These are phyloP conservation scores for Eremothecium cymbalariae DNA, from an alignment of 1,139 yeast genomes.

Conservation along the genomic window DNA sequence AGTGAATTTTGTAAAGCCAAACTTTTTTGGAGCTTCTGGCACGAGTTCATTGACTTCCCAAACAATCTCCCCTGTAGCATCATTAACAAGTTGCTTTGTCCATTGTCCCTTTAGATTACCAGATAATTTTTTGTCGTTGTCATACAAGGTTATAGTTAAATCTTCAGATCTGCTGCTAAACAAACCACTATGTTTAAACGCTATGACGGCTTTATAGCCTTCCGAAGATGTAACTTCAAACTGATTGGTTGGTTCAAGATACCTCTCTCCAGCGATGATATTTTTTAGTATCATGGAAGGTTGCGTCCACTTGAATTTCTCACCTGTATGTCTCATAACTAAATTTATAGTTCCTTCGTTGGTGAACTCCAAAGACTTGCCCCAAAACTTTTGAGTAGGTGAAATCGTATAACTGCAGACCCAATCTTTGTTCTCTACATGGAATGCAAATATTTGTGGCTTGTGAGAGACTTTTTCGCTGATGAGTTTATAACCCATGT, in stretches of 20 bases:
- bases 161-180: conserved; percentile 91
- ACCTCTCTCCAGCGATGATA: conserved; percentile 89
- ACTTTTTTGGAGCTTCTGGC: conserved; percentile 51
- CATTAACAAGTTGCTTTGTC: conserved; percentile 25
- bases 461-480: conserved; percentile 77
- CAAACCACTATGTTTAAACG: conserved; percentile 58
- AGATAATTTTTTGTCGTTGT: conserved; percentile 30
- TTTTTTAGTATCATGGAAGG: conserved; percentile 80
- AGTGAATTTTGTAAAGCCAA: conserved; percentile 79
- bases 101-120: conserved; percentile 27
- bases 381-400: conserved; percentile 92
- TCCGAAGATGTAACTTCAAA: conserved; percentile 59
- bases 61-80: conserved; percentile 34
- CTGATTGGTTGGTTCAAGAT: conserved; percentile 76
- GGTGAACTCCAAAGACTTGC: conserved; percentile 77
- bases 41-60: conserved; percentile 40
- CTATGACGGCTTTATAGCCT: conserved; percentile 63
- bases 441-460: conserved; percentile 75
- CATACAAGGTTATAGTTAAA: conserved; percentile 48
- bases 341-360: conserved; percentile 64
- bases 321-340: conserved; percentile 53
- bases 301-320: conserved; percentile 66
- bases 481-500: conserved; percentile 56
- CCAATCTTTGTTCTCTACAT: conserved; percentile 71
- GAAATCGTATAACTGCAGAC: conserved; percentile 62